Base-by-base conservation (phyloP, 306 rosid species). In the Acacia crassicarpa region DNA sequence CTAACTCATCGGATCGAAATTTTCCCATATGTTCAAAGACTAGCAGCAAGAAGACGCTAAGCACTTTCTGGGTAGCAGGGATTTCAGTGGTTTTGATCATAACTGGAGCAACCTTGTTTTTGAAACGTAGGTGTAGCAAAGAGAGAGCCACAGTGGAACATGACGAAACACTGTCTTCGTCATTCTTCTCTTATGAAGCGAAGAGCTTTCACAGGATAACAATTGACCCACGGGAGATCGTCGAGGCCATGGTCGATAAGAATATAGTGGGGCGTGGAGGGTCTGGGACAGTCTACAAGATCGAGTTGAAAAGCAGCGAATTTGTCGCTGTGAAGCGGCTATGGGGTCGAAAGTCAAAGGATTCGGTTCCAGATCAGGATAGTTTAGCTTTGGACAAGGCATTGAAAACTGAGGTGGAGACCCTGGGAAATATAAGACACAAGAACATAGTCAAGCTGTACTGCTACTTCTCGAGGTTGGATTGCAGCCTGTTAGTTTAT, bases 251-350 rank as follows among this genome's bases (percentile, higher is more conserved):
- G 94, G 94, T 86, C 8, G 98, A 93, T 4, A 93, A 93, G 90
- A 96, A 96, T 85, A 90, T 91, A 53, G 92, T 96, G 78, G 99
- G 98, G 23, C 91, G 83, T 6, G 99, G 99, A 62, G 98, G 97
- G n/a, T 93, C 98, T 1, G 99, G 99, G 68, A 89, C 95, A 32
- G 99, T 96, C 27, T 92, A 91, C 89, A 94, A 83, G 85, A 92
- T 96, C 8, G 94, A 89, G 74, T 8, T 96, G 51, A 91, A 85
- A 56, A 91, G 87, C 22, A 94, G 94, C 1, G 97, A 93, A n/a
- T 78, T 88, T 33, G 90, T 96, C 15, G 99, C 99, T 1, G 98
- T 93, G 46, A 96, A 96, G 86, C 83, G 85, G 27, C 87, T 93
- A 13, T 91, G 94, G 94, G 88, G 92, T 76, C 48, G 76, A 20